Evolutionary conservation across 202 grass and related monocot species (phyloP).

Genomic region (Carex sylvatica): DNA sequence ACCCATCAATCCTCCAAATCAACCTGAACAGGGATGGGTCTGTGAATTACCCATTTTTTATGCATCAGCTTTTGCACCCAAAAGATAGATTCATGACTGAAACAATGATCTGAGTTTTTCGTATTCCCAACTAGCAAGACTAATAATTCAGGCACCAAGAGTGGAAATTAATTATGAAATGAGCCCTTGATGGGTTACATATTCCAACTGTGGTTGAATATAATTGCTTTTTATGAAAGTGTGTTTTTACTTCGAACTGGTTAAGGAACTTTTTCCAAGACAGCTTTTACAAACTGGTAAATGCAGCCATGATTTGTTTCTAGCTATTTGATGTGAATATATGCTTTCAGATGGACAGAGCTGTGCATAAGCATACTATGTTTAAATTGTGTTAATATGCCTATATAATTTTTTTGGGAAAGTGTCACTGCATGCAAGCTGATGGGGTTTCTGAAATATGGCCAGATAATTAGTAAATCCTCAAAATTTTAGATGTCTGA

Average conservation of each 20-base stretch:
- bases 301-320: no score
- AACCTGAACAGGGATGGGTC: neutral
- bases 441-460: conserved; percentile 8
- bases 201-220: neutral
- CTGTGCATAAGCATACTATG: neutral
- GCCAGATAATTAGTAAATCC: conserved; percentile 12
- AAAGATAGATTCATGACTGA: neutral
- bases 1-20: neutral
- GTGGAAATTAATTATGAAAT: neutral
- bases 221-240: neutral
- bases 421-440: neutral
- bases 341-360: neutral
- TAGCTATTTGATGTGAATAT: neutral
- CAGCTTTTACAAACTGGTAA: neutral
- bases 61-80: neutral
- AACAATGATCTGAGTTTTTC: neutral
- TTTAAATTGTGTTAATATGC: neutral
- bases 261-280: neutral
- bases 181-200: neutral
- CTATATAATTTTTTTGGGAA: neutral
- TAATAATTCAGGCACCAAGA: neutral
- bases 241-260: no score
- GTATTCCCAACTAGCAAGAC: neutral
- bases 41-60: neutral
- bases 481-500: conserved; percentile 22